Evolutionary conservation across 78 protist species (phyloP).

Genomic region (Dictyostelium purpureum): DNA sequence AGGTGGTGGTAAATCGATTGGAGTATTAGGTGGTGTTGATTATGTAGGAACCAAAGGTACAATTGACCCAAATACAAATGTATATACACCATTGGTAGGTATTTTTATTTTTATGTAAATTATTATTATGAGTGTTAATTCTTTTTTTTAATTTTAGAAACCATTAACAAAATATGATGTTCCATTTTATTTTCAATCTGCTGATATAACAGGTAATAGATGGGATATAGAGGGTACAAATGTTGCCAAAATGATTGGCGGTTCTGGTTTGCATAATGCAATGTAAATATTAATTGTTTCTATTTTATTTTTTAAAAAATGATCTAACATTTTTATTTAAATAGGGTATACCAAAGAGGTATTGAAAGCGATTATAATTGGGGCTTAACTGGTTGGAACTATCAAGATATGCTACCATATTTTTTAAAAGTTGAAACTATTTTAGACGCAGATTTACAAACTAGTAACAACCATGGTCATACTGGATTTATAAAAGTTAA

Average conservation of each 20-base stretch:
- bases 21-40: constrained; percentile 31
- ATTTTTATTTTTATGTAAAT: background rate
- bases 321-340: no score
- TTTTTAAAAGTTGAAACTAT: constrained; percentile 27
- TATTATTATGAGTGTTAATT: background rate
- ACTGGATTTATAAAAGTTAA: constrained; percentile 44
- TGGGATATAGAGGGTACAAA: constrained; percentile 49
- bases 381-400: constrained; percentile 40
- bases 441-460: background rate
- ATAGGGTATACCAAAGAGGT: constrained; percentile 49
- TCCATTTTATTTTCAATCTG: constrained; percentile 37
- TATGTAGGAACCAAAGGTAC: constrained; percentile 57
- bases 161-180: constrained; percentile 72
- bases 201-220: constrained; percentile 3
- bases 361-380: constrained; percentile 29
- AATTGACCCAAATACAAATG: background rate
- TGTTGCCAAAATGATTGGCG: constrained; percentile 64
- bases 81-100: constrained; percentile 22
- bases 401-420: constrained; percentile 2
- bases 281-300: no score
- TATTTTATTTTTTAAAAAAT: no score
- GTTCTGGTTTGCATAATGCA: constrained; percentile 59
- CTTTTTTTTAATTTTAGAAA: background rate
- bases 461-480: constrained; percentile 6
- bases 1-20: constrained; percentile 36